Evolutionary conservation across 2,329 filamentous ascomycete species (phyloP).

Genomic region (Scedosporium apiospermum): DNA sequence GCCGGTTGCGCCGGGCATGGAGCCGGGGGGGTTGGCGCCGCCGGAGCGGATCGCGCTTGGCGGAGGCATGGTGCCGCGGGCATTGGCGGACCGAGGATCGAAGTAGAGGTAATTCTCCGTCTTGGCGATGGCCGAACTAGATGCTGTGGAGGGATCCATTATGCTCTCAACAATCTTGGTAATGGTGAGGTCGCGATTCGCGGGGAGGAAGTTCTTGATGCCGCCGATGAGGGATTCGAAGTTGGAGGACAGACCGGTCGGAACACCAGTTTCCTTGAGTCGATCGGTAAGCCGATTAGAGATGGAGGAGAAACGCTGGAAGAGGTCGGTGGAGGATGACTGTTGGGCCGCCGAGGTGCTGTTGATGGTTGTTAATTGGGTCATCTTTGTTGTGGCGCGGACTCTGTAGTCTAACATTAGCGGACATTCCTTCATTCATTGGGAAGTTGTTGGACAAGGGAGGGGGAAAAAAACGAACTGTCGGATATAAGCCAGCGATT

Average conservation of each 20-base stretch:
- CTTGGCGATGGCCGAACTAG: slow-evolving; percentile 86
- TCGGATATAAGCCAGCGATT: slow-evolving; percentile 74
- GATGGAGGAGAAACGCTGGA: slow-evolving; percentile 86
- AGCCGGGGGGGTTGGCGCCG: slow-evolving; percentile 33
- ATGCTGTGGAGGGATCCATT: slow-evolving; percentile 89
- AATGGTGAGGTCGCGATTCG: slow-evolving; percentile 87
- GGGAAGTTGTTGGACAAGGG: not conserved
- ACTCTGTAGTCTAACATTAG: slow-evolving; percentile 41
- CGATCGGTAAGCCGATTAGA: slow-evolving; percentile 87
- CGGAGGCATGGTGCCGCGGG: slow-evolving; percentile 81
- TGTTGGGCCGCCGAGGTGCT: slow-evolving; percentile 56
- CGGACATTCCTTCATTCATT: not conserved
- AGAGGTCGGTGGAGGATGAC: slow-evolving; percentile 63
- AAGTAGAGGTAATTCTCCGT: slow-evolving; percentile 97
- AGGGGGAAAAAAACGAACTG: slow-evolving; percentile 45
- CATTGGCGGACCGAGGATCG: slow-evolving; percentile 87
- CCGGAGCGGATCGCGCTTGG: slow-evolving; percentile 50
- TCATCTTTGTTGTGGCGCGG: slow-evolving; percentile 93
- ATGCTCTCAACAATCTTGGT: slow-evolving; percentile 98
- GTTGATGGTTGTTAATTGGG: slow-evolving; percentile 88
- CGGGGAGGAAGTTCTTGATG: slow-evolving; percentile 96
- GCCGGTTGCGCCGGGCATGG: slow-evolving; percentile 37
- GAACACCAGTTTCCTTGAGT: slow-evolving; percentile 80
- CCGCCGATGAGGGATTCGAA: slow-evolving; percentile 91
- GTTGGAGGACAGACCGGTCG: slow-evolving; percentile 60